These are phyloP conservation scores for Verticillium klebahnii DNA, from an alignment of 2,329 filamentous ascomycete genomes.

Conservation along the genomic window DNA sequence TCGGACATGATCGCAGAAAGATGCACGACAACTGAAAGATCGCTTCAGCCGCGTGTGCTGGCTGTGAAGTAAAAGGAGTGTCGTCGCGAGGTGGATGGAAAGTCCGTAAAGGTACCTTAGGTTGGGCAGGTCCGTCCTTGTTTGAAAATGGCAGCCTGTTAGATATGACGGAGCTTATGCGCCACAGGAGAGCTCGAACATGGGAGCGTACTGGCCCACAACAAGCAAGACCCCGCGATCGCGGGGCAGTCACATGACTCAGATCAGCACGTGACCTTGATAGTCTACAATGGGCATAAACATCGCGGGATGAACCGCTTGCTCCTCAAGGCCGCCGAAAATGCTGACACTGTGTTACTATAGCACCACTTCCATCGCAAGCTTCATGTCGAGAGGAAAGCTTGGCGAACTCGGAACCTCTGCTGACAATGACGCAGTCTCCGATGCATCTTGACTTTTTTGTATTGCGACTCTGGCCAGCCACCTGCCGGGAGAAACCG, in stretches of 20 bases:
- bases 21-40: background rate
- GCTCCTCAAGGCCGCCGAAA: no score
- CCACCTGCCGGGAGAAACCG: constrained; percentile 7
- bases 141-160: background rate
- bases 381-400: background rate
- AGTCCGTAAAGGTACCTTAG: background rate
- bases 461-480: background rate
- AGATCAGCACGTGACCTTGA: background rate
- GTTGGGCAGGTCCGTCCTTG: background rate
- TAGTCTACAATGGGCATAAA: no score
- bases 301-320: no score
- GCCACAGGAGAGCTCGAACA: background rate
- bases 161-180: background rate
- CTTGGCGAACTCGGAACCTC: background rate
- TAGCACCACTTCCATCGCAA: background rate
- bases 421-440: background rate
- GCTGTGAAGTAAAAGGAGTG: no score
- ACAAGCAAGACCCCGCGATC: background rate
- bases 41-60: no score
- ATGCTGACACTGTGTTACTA: no score
- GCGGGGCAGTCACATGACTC: background rate
- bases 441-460: constrained; percentile 4
- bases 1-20: background rate
- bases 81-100: background rate
- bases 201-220: background rate